Percentiles rank a stretch among this genome's conserved stretches.
phyloP scores from a whole-genome alignment of 495 filamentous ascomycete genomes.

The Neurospora sp. region DNA sequence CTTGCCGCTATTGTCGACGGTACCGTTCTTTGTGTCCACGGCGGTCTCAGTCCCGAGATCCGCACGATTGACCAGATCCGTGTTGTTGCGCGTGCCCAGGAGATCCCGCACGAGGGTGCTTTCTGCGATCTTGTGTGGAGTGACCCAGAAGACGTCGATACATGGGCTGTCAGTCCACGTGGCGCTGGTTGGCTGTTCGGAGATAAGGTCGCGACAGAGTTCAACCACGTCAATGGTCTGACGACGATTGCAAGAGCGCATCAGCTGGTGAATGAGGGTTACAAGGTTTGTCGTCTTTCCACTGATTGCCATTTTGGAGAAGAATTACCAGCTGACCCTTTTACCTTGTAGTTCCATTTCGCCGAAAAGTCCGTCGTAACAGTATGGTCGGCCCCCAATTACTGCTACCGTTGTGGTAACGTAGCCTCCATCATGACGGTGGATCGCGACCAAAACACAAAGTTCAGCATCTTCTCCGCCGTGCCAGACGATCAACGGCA shows the following conservation, averaged over 20 bases:
- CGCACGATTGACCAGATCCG: constrained; percentile 91
- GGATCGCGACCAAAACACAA: constrained; percentile 68
- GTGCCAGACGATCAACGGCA: constrained; percentile 87
- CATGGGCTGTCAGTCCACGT: constrained; percentile 90
- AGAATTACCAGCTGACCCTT: background rate
- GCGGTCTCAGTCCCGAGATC: constrained; percentile 93
- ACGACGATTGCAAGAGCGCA: constrained; percentile 90
- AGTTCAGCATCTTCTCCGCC: constrained; percentile 90
- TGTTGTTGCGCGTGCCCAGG: constrained; percentile 93
- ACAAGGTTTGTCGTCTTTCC: constrained; percentile 51
- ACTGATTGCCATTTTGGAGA: no score
- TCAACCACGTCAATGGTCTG: constrained; percentile 97
- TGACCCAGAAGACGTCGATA: constrained; percentile 95
- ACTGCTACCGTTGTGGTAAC: constrained; percentile 97
- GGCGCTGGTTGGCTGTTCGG: constrained; percentile 97
- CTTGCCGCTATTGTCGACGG: constrained; percentile 95
- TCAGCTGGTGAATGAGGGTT: constrained; percentile 95
- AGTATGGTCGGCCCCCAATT: constrained; percentile 97
- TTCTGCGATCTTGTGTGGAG: constrained; percentile 99
- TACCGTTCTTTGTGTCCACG: constrained; percentile 93
- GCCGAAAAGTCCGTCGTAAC: constrained; percentile 94
- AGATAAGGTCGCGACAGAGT: constrained; percentile 95
- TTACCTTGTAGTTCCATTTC: constrained; percentile 66
- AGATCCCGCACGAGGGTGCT: constrained; percentile 95
- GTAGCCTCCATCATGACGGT: constrained; percentile 96